Evolutionary conservation across 176 grass and related monocot species (phyloP).

Genomic region (Rhipidocladum racemiflorum): DNA sequence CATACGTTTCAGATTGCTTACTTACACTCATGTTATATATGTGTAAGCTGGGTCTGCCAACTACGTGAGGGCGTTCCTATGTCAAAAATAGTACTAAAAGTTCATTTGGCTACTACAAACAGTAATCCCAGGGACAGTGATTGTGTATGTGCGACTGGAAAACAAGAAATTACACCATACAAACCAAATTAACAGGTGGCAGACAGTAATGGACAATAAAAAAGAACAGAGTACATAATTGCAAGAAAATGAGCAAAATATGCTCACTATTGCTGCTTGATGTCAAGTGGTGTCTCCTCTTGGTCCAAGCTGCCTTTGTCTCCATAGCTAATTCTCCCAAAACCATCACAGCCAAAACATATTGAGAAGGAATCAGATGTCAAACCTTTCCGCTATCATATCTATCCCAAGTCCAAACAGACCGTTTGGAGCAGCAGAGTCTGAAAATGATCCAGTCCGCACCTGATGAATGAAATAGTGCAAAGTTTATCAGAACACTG

Average conservation of each 20-base stretch:
- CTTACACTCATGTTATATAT: slow-evolving; percentile 64
- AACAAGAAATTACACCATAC: not conserved
- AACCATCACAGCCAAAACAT: slow-evolving; percentile 73
- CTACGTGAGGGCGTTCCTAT: slow-evolving; percentile 80
- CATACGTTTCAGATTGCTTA: not conserved
- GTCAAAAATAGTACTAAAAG: slow-evolving; percentile 67
- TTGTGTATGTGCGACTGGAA: slow-evolving; percentile 60
- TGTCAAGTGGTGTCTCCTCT: slow-evolving; percentile 62
- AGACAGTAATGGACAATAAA: not conserved
- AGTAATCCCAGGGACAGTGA: slow-evolving; percentile 43
- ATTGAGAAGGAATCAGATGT: slow-evolving; percentile 75
- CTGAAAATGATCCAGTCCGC: slow-evolving; percentile 63
- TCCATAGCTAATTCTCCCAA: slow-evolving; percentile 78
- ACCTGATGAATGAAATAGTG: slow-evolving; percentile 42
- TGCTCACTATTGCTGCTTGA: slow-evolving; percentile 56
- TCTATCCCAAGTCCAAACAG: slow-evolving; percentile 74
- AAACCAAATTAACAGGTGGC: not conserved
- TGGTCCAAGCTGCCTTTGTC: slow-evolving; percentile 73
- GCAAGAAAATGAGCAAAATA: not conserved
- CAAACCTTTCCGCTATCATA: slow-evolving; percentile 57
- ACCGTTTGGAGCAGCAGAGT: slow-evolving; percentile 69
- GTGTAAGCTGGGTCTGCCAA: slow-evolving; percentile 69
- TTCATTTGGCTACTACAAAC: slow-evolving; percentile 46
- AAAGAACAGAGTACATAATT: not conserved
- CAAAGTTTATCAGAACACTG: not conserved